A percentile compares a stretch with the other conserved stretches of the same genome.
phyloP scores from a whole-genome alignment of 108 stramenopile genomes.

The Aureococcus anophagefferens region DNA sequence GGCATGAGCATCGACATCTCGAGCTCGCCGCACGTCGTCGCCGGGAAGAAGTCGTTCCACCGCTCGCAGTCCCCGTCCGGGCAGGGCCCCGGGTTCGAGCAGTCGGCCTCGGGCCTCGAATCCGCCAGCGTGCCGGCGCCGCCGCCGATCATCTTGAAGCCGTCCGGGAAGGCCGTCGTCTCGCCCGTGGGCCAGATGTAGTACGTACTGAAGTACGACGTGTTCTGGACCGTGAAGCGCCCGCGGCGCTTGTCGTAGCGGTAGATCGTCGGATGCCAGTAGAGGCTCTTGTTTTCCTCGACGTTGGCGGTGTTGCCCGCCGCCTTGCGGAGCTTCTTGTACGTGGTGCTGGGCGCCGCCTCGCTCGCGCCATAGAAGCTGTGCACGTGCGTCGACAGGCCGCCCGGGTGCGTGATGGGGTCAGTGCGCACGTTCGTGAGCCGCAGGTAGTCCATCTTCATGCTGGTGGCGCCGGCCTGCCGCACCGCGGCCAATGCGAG shows the following conservation, averaged over 20 bases:
- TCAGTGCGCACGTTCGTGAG: background rate
- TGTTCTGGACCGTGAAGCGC: background rate
- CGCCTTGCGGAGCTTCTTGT: background rate
- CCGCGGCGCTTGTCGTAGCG: background rate
- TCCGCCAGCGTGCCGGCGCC: background rate
- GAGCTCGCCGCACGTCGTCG: conserved; percentile 7
- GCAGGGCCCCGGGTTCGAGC: conserved; percentile 7
- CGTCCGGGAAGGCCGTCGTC: conserved; percentile 24
- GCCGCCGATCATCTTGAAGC: conserved; percentile 20
- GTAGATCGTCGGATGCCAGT: conserved; percentile 31
- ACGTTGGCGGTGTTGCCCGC: conserved; percentile 15
- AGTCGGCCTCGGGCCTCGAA: conserved; percentile 7
- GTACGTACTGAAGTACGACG: conserved; percentile 8
- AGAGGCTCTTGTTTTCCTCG: conserved; percentile 18
- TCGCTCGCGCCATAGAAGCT: conserved; percentile 1
- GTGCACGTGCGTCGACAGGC: conserved; percentile 2
- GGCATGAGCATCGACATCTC: conserved; percentile 17
- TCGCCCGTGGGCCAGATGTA: conserved; percentile 19
- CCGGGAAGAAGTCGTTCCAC: conserved; percentile 9
- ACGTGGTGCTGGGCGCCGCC: background rate
- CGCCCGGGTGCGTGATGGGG: background rate
- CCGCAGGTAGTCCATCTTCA: conserved; percentile 6
- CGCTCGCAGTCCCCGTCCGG: conserved; percentile 3
- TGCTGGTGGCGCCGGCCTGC: background rate
- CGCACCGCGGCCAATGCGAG: too few species aligned